phyloP scores from a whole-genome alignment of 2,329 filamentous ascomycete genomes.

The Kalaharituber pfeilii region DNA sequence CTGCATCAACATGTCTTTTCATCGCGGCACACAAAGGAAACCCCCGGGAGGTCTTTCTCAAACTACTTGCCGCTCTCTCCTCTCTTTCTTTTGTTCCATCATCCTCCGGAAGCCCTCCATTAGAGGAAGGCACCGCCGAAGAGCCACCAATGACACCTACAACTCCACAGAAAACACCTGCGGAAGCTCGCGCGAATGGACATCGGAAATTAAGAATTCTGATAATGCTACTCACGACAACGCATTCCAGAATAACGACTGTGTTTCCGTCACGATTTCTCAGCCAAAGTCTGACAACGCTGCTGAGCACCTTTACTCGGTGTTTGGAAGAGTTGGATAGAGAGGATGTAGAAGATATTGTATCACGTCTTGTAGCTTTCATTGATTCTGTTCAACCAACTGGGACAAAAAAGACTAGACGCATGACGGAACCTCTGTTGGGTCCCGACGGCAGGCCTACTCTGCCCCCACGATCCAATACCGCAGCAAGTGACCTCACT shows the following conservation, averaged over 20 bases:
- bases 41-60: conserved; percentile 64
- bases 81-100: conserved; percentile 29
- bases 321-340: conserved; percentile 49
- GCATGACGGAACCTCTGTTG: conserved; percentile 25
- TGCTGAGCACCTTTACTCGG: conserved; percentile 44
- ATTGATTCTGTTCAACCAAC: conserved; percentile 40
- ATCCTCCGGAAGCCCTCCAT: background rate
- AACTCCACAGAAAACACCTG: background rate
- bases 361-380: conserved; percentile 49
- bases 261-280: conserved; percentile 64
- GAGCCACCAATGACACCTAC: background rate
- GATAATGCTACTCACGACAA: conserved; percentile 51
- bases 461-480: conserved; percentile 37
- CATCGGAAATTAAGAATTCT: conserved; percentile 46
- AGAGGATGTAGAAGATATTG: conserved; percentile 49
- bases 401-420: conserved; percentile 39
- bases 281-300: conserved; percentile 55
- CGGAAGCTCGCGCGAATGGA: conserved; percentile 1
- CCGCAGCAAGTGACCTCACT: conserved; percentile 43
- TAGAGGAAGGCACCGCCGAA: background rate
- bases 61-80: conserved; percentile 56
- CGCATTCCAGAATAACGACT: conserved; percentile 59
- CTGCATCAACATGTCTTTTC: conserved; percentile 48
- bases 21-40: conserved; percentile 63
- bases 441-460: conserved; percentile 12